Evolutionary conservation across 768 basidiomycete genomes (phyloP).

Genomic region (Favolaschia claudopus): DNA sequence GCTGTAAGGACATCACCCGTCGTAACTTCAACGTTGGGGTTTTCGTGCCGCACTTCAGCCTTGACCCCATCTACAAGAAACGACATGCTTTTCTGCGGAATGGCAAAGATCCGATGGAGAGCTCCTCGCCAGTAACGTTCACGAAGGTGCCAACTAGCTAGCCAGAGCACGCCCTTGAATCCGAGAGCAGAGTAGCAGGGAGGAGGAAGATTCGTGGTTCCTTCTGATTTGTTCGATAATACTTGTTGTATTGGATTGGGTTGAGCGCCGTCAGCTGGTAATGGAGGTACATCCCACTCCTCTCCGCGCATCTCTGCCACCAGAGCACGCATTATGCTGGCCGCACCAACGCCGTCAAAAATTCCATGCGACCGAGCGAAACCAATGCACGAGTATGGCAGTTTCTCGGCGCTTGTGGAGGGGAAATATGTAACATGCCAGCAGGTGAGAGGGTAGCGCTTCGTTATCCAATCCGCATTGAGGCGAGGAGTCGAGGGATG

Average conservation of each 20-base stretch:
- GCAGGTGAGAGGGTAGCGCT: conserved; percentile 46
- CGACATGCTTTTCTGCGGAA: conserved; percentile 40
- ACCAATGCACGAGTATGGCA: conserved; percentile 47
- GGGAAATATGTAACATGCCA: conserved; percentile 55
- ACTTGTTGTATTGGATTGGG: conserved; percentile 42
- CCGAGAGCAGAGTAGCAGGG: conserved; percentile 37
- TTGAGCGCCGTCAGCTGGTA: conserved; percentile 40
- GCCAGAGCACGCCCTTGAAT: conserved; percentile 36
- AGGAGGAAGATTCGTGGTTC: conserved; percentile 9
- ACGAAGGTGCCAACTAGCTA: conserved; percentile 43
- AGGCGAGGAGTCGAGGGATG: conserved; percentile 47
- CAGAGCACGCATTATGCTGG: conserved; percentile 45
- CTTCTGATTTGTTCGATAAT: conserved; percentile 29
- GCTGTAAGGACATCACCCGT: conserved; percentile 50
- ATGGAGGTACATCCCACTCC: conserved; percentile 45
- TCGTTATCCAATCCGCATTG: conserved; percentile 44
- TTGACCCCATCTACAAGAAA: conserved; percentile 41
- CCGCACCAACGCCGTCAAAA: conserved; percentile 50
- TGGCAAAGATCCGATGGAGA: conserved; percentile 40
- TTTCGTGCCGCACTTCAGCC: conserved; percentile 29
- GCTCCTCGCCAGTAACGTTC: conserved; percentile 48
- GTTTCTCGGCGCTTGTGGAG: conserved; percentile 32
- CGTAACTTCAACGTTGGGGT: conserved; percentile 29
- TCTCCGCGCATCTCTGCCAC: conserved; percentile 46
- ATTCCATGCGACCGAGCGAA: conserved; percentile 51